A percentile compares a stretch with the other conserved stretches of the same genome.
These are phyloP conservation scores for Kuraishia cidri DNA, from an alignment of 805 yeast genomes.

Conservation along the genomic window DNA sequence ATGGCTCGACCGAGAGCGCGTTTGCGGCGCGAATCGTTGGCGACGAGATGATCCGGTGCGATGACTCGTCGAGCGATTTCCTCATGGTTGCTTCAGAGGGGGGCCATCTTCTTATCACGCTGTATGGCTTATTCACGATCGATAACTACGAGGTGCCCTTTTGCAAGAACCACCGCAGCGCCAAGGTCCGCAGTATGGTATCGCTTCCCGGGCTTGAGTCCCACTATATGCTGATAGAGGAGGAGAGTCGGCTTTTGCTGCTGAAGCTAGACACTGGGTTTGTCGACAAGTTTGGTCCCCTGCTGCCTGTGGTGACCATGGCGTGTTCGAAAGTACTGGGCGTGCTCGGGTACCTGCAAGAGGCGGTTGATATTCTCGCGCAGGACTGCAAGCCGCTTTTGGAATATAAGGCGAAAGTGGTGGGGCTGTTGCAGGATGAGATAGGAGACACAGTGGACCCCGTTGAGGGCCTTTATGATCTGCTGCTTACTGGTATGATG, in stretches of 20 bases:
- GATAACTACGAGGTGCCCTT: constrained; percentile 13
- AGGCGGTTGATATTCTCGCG: constrained; percentile 16
- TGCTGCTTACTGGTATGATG: constrained; percentile 46
- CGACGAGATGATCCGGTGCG: constrained; percentile 11
- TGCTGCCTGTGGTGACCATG: constrained; percentile 20
- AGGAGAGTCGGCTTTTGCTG: constrained; percentile 9
- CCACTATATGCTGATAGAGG: constrained; percentile 15
- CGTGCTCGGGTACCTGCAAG: constrained; percentile 22
- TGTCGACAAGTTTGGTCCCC: constrained; percentile 15
- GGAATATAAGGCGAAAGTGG: constrained; percentile 25
- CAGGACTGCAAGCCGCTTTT: constrained; percentile 24
- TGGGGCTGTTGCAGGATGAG: constrained; percentile 26
- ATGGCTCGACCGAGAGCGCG: constrained; percentile 3
- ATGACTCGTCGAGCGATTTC: constrained; percentile 16
- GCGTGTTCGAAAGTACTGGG: constrained; percentile 25
- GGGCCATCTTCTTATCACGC: constrained; percentile 13
- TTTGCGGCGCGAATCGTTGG: constrained; percentile 11
- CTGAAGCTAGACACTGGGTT: constrained; percentile 16
- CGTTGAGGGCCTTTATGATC: constrained; percentile 31
- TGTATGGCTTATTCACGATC: constrained; percentile 23
- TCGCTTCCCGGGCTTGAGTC: constrained; percentile 12
- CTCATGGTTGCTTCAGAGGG: constrained; percentile 16
- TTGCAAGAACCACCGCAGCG: constrained; percentile 7
- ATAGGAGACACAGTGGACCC: constrained; percentile 15
- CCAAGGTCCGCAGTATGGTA: constrained; percentile 4